Evolutionary conservation across 352 stramenopile genomes (phyloP).

Genomic region (Phytophthora chlamydospora): DNA sequence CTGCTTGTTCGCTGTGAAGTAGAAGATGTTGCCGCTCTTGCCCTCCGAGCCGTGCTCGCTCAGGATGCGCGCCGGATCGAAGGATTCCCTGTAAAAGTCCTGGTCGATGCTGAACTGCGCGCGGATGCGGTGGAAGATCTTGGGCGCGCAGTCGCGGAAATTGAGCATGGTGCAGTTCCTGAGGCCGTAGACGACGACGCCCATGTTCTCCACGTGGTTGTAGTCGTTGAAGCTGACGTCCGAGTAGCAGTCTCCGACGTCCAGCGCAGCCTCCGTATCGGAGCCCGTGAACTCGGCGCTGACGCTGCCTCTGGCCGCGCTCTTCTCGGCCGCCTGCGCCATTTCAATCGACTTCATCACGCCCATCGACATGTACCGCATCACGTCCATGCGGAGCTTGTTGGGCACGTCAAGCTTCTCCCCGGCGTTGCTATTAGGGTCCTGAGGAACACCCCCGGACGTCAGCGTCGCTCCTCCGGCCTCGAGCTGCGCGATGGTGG

Average conservation of each 20-base stretch:
- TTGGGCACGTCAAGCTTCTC: slow-evolving; percentile 78
- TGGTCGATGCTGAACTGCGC: slow-evolving; percentile 77
- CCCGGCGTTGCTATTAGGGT: slow-evolving; percentile 6
- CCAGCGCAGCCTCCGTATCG: slow-evolving; percentile 19
- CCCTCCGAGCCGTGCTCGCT: slow-evolving; percentile 83
- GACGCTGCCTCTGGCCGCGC: slow-evolving; percentile 19
- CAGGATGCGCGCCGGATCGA: slow-evolving; percentile 71
- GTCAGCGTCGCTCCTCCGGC: slow-evolving; percentile 29
- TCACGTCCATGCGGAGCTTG: slow-evolving; percentile 83
- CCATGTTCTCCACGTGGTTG: slow-evolving; percentile 70
- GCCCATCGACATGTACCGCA: slow-evolving; percentile 88
- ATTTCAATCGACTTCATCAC: slow-evolving; percentile 79
- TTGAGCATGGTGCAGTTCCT: slow-evolving; percentile 61
- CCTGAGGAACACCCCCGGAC: slow-evolving; percentile 9
- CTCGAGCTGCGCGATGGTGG: slow-evolving; percentile 37
- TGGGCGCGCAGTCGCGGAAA: slow-evolving; percentile 79
- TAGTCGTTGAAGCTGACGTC: slow-evolving; percentile 67
- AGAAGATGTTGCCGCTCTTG: slow-evolving; percentile 89
- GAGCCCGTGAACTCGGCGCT: slow-evolving; percentile 32
- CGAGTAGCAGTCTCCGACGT: slow-evolving; percentile 31
- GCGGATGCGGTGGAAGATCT: slow-evolving; percentile 81
- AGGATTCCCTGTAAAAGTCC: slow-evolving; percentile 77
- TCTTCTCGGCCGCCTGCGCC: slow-evolving; percentile 42
- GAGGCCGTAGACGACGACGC: slow-evolving; percentile 71
- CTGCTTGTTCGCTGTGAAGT: slow-evolving; percentile 89